Evolutionary conservation across 1,284 basidiomycete species (phyloP), one percentile per base, ranked within the genome.

Genomic region (Cryptococcus deneoformans): DNA sequence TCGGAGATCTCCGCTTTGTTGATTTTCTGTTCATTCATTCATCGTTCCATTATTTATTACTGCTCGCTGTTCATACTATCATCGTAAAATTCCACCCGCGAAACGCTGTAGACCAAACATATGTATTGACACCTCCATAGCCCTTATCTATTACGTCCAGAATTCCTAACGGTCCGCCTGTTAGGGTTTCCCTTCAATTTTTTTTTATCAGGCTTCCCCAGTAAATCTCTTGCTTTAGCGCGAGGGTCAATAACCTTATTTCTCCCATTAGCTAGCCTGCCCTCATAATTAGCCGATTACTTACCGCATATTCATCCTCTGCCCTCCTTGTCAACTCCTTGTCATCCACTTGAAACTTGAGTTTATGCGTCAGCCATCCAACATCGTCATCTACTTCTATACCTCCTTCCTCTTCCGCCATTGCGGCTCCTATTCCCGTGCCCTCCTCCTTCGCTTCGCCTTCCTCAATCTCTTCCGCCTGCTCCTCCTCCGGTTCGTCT

Each of bases 251-350:
- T 77, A n/a, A 78, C 76, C 76, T 78, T 16, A 36, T 20, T 38
- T 10, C 9, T 5, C 29, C 5, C 10, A 24, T 36, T 11, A 37
- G n/a, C 29, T 12, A n/a, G 29, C 29, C 29, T n/a, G 29, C 16
- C 40, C 34, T 48, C 6, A 40, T 9, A 48, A 14, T 4, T 6
- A 20, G 12, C 12, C 52, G 16, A 34, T 11, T 1, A 67, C 77
- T 90, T 49, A 94, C 91, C 72, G 92, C 88, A 68, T 93, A 94
- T 65, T 94, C 91, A 50, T 89, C 81, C 74, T 93, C 89, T 0
- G 91, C 91, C 72, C 92, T 87, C 57, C 80, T 76, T 14, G 83
- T 84, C 76, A 92, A 87, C 42, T 79, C 75, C 36, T 70, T 73
- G 67, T 90, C 87, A 57, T 87, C 89, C 72, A 90, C 90, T 16